Conservation (phyloP, 345 rosid genomes). For the Gossypium raimondii region DNA sequence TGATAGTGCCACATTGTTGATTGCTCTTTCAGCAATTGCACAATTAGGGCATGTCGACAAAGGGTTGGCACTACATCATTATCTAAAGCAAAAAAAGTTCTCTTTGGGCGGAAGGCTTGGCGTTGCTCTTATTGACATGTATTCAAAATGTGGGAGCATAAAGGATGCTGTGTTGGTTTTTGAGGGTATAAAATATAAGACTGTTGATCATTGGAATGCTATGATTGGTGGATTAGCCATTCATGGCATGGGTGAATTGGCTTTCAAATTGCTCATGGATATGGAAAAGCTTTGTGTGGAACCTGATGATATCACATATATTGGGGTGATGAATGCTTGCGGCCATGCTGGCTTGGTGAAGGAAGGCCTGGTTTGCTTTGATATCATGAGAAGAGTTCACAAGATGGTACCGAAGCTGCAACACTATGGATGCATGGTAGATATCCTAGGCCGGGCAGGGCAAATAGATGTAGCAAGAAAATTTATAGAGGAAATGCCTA, state of each 20-base stretch:
- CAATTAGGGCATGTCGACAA: conserved; percentile 46
- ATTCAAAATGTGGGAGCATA: conserved; percentile 52
- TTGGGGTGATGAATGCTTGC: conserved; percentile 56
- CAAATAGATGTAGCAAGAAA: conserved; percentile 40
- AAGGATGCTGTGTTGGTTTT: conserved; percentile 46
- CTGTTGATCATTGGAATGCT: conserved; percentile 56
- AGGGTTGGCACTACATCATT: conserved; percentile 43
- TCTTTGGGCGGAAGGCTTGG: conserved; percentile 42
- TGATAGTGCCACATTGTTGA: conserved; percentile 41
- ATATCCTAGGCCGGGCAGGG: conserved; percentile 52
- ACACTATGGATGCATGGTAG: conserved; percentile 56
- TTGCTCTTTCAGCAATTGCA: conserved; percentile 51
- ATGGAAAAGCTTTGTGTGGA: conserved; percentile 33
- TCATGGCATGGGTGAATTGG: conserved; percentile 48
- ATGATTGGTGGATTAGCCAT: conserved; percentile 55
- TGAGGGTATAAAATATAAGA: conserved; percentile 29
- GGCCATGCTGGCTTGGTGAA: conserved; percentile 57
- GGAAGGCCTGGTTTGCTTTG: conserved; percentile 50
- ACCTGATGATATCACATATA: conserved; percentile 51
- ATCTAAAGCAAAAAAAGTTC: conserved; percentile 33
- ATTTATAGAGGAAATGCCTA: conserved; percentile 40
- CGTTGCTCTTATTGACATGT: conserved; percentile 55
- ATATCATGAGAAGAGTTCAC: conserved; percentile 47
- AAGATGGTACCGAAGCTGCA: conserved; percentile 46
- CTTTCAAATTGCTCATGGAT: conserved; percentile 37